Evolutionary conservation across 2,329 filamentous ascomycete genomes (phyloP), one percentile per base, ranked within the genome.

Genomic region (Botrytis sinoallii): DNA sequence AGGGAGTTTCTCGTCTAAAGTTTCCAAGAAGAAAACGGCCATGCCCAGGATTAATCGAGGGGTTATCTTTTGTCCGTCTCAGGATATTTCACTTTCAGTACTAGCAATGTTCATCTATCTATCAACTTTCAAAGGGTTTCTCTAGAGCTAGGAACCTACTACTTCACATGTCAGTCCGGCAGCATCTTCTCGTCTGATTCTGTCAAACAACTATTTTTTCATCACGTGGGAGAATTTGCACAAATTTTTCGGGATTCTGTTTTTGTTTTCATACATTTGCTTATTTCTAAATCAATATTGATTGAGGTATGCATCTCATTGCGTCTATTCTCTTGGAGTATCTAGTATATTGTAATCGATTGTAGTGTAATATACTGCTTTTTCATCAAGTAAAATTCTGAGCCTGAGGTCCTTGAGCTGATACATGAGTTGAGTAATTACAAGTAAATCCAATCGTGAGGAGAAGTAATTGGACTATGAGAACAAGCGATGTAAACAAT

Each of bases 1-100:
- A 16, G n/a, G 9, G 18, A 9, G 2, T 8, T 29, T 9, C 55
- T 59, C 16, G 3, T 57, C 55, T 32, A 18, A 20, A 3, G 6
- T 29, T 25, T 16, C 6, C 3, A 6, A 4, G 25, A 32, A 57
- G n/a, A 1, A 29, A 14, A 3, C 8, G 3, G 1, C 4, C 12
- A 55, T 16, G 10, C 12, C 48, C 10, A 55, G 48, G 6, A 55
- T 29, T 4, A 20, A 6, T 55, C 9, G n/a, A n/a, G 55, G 16
- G 14, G 1, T 57, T 57, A 57, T 32, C n/a, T 20, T 57, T n/a
- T 29, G 14, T 32, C n/a, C 3, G 32, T 57, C 16, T 32, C 1
- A 18, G 29, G 18, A 32, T 57, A 32, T 9, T 20, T 57, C 55
- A 32, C 16, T 4, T 57, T n/a, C 8, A 29, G n/a, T 3, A 18